A percentile compares a stretch with the other conserved stretches of the same genome.
Evolutionary conservation across 345 rosid species (phyloP).

Genomic region (Erysimum cheiranthoides): DNA sequence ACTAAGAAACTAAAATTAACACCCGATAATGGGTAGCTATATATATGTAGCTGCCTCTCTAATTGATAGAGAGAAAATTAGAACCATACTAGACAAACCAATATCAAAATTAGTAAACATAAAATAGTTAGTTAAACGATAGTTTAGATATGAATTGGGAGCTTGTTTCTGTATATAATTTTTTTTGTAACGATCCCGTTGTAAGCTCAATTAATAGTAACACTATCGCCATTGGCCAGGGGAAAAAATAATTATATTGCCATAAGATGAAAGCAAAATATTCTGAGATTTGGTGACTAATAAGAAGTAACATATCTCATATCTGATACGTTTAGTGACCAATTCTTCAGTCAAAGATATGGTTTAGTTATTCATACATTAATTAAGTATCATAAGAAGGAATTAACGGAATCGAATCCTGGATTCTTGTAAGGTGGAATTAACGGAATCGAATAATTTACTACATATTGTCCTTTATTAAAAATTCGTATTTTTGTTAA

Average conservation of each 20-base stretch:
- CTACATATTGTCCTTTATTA: no score
- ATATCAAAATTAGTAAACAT: neutral
- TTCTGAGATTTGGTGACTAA: constrained; percentile 34
- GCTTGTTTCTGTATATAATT: neutral
- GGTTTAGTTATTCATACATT: neutral
- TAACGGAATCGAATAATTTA: no score
- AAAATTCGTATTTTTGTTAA: no score
- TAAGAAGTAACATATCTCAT: constrained; percentile 32
- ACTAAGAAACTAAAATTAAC: neutral
- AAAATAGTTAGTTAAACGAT: neutral
- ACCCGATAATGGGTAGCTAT: neutral
- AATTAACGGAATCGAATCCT: constrained; percentile 30
- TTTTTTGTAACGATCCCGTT: constrained; percentile 6
- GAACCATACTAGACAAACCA: neutral
- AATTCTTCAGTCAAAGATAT: constrained; percentile 38
- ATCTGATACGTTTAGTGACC: constrained; percentile 35
- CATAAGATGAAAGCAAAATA: constrained; percentile 26
- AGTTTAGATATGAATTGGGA: neutral
- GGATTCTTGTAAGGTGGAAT: constrained; percentile 18
- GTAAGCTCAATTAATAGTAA: constrained; percentile 9
- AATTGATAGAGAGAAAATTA: neutral
- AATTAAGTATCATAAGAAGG: neutral
- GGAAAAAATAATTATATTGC: neutral
- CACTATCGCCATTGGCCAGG: neutral
- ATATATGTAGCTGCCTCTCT: neutral